Evolutionary conservation across 108 stramenopile genomes (phyloP), one percentile per base, ranked within the genome.

Genomic region (Skeletonema marinoi): DNA sequence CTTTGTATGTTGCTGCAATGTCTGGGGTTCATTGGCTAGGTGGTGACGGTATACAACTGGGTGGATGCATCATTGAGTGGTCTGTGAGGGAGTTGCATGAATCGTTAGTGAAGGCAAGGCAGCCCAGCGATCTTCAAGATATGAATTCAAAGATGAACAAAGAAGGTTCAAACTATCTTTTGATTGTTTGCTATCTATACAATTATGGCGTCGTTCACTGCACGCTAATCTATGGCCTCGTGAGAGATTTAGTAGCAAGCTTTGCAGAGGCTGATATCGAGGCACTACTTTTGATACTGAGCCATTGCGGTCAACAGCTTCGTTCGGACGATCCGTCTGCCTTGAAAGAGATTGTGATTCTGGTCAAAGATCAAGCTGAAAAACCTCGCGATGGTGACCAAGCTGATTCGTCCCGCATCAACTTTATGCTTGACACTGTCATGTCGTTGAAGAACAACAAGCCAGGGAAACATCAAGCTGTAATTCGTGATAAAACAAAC

Each of bases 401-500:
- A 29, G 73, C 74, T 42, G 65, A 88, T 44, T 83, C 91, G 11
- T 90, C 93, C 32, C 88, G 97, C 10, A 84, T 93, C 6, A 78
- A 92, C 41, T 96, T 83, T 78, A 96, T 98, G 93, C 75, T 98
- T 35, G 87, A 95, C 38, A 92, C 96, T 7, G 94, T 98, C 32
- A 90, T 84, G 46, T 97, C 97, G 75, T 74, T 97, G 70, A 97
- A 97, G 76, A 97, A 97, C 72, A 98, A 98, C 77, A 97, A 94
- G 74, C 87, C 87, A 39, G 68, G 89, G 39, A 92, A 90, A 69
- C 85, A 92, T 60, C 95, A 96, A 74, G 79, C 51, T 11, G 87
- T 74, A 9, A 78, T 87, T 65, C 74, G 72, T 17, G 94, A 97
- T 64, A 90, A 84, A 66, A 85, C 89, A 14, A 72, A 77, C 3